These are phyloP conservation scores for Boletus patriciae DNA, from an alignment of 768 basidiomycete genomes.

Conservation along the genomic window DNA sequence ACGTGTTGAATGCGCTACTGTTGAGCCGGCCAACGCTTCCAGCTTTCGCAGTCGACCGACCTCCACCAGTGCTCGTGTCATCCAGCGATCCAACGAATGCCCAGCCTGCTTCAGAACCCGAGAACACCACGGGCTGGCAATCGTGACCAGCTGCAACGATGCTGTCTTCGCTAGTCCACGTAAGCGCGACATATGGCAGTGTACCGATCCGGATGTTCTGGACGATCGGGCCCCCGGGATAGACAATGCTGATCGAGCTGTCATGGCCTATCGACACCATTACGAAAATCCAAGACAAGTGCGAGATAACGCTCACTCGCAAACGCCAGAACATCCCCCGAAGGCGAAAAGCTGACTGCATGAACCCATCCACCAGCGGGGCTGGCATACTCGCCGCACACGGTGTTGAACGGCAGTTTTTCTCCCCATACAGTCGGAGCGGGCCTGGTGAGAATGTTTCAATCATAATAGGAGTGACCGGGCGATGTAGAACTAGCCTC, in stretches of 20 bases:
- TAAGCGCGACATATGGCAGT: slow-evolving; percentile 80
- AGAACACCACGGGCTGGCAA: slow-evolving; percentile 90
- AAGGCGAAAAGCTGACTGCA: slow-evolving; percentile 92
- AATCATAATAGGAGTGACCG: background rate
- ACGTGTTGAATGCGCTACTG: slow-evolving; percentile 90
- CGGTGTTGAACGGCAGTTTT: slow-evolving; percentile 94
- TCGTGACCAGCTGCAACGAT: slow-evolving; percentile 96
- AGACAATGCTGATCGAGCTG: slow-evolving; percentile 89
- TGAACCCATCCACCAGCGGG: slow-evolving; percentile 98
- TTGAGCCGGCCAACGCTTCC: slow-evolving; percentile 74
- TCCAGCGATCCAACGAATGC: slow-evolving; percentile 78
- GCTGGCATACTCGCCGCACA: slow-evolving; percentile 91
- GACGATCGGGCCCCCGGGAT: slow-evolving; percentile 75
- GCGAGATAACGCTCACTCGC: slow-evolving; percentile 61
- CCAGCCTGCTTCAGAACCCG: slow-evolving; percentile 79
- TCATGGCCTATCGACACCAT: slow-evolving; percentile 73
- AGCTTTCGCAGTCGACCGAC: slow-evolving; percentile 40
- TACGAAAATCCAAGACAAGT: background rate
- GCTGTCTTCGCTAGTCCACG: slow-evolving; percentile 80
- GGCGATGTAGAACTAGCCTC: slow-evolving; percentile 50
- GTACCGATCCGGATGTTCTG: slow-evolving; percentile 74
- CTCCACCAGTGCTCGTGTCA: slow-evolving; percentile 53
- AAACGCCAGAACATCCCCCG: slow-evolving; percentile 92
- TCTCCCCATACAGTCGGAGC: slow-evolving; percentile 94
- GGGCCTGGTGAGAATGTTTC: slow-evolving; percentile 53